Base-by-base conservation (phyloP, 768 basidiomycete genomes). In the Mycena polygramma region DNA sequence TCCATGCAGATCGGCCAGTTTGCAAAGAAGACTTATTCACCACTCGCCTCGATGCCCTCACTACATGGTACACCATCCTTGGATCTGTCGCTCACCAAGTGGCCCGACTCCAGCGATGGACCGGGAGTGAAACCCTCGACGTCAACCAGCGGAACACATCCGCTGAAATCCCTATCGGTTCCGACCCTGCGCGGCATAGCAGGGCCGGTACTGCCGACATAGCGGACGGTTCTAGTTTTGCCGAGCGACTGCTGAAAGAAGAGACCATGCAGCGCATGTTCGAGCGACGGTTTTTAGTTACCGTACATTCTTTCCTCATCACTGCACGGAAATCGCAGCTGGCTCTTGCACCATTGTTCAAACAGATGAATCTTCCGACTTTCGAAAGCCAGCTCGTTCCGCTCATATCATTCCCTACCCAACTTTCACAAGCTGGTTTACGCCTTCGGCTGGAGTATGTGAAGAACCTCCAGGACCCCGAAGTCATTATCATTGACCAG, bases 181-280 rank as follows among this genome's bases (percentile, higher is more conserved):
- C 76, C 35, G 74, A 80, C 68, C 74, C 78, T 22, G 75, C 79
- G 30, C 78, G 81, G 46, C 58, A 75, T 69, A 76, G 71, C 51
- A 70, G 69, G 63, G 80, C 79, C 62, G 81, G 79, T 13, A 77
- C 79, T 49, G 75, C 81, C 52, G 90, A 90, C 68, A 82, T 85
- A 53, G 79, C 90, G 7, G 92, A 92, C 73, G 90, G 91, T 24
- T 91, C 91, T 22, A 94, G 94, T 43, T 99, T 99, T 79, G 92
- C 98, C 41, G 98, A 98, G 79, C 90, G 96, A 36, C 83, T 98
- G 30, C 86, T 98, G 67, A 98, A 99, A 79, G 97, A 99, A 80
- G 97, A 99, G 76, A 92, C 92, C n/a, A 91, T 99, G 76, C 94
- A 97, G 80, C 88, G 92, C 70, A 96, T 94, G 11, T 98, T 99